Evolutionary conservation across 805 yeast genomes (phyloP).

Genomic region (Nakazawaea laoshanensis): DNA sequence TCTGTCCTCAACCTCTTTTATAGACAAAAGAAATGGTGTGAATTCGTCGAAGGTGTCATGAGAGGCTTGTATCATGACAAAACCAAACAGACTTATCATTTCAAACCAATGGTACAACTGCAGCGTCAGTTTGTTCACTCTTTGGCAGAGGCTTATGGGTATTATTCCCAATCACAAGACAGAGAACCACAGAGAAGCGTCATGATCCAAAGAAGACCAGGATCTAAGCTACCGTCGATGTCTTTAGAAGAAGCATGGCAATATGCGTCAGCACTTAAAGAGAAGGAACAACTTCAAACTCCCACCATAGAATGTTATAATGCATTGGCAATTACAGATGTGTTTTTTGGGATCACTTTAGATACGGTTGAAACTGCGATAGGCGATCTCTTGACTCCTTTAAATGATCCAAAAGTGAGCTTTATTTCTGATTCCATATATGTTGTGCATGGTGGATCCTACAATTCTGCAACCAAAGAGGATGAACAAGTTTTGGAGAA

Average conservation of each 20-base stretch:
- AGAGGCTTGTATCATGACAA: conserved; percentile 31
- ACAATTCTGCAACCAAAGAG: conserved; percentile 24
- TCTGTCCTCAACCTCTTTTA: conserved; percentile 36
- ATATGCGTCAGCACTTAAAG: conserved; percentile 21
- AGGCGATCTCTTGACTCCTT: conserved; percentile 13
- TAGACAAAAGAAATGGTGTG: conserved; percentile 63
- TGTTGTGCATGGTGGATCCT: conserved; percentile 28
- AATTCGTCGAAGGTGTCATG: conserved; percentile 47
- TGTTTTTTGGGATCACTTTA: conserved; percentile 43
- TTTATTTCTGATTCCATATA: conserved; percentile 34
- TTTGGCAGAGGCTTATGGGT: conserved; percentile 47
- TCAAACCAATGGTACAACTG: conserved; percentile 64
- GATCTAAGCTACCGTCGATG: conserved; percentile 30
- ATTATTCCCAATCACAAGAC: conserved; percentile 71
- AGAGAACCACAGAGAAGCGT: conserved; percentile 75
- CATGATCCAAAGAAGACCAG: conserved; percentile 34
- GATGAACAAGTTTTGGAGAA: conserved; percentile 33
- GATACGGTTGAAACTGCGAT: conserved; percentile 31
- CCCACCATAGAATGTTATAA: conserved; percentile 21
- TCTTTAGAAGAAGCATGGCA: conserved; percentile 37
- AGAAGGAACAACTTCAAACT: conserved; percentile 12
- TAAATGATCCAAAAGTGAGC: conserved; percentile 16
- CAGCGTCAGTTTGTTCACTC: conserved; percentile 69
- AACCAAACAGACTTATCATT: conserved; percentile 37
- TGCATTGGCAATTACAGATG: conserved; percentile 45